Evolutionary conservation across 176 grass and related monocot species (phyloP).

Genomic region (Triticum turgidum): DNA sequence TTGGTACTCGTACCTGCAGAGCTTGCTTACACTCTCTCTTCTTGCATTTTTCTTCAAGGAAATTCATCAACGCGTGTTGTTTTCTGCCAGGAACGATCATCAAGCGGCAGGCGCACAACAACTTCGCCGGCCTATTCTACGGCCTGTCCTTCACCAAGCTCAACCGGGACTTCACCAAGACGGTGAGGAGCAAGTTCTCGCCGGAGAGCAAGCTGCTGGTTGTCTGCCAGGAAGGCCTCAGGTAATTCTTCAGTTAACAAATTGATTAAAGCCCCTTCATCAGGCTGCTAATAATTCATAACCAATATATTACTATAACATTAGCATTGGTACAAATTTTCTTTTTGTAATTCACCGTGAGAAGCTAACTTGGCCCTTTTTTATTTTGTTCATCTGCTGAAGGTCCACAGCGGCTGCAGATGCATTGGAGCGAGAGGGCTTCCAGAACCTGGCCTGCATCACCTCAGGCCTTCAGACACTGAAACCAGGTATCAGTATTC

Average conservation of each 20-base stretch:
- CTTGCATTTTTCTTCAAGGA: not conserved
- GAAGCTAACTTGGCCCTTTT: not conserved
- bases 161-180: conserved; percentile 68
- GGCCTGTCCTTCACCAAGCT: conserved; percentile 76
- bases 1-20: conserved; percentile 39
- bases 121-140: conserved; percentile 80
- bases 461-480: conserved; percentile 84
- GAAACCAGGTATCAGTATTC: conserved; percentile 57
- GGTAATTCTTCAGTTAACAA: conserved; percentile 35
- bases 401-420: conserved; percentile 84
- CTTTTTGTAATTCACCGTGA: not conserved
- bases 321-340: not conserved
- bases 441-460: conserved; percentile 80
- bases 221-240: conserved; percentile 91
- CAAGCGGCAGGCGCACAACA: conserved; percentile 79
- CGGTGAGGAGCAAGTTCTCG: conserved; percentile 65
- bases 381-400: conserved; percentile 8
- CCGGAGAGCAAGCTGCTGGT: conserved; percentile 70
- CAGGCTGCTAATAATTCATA: not conserved
- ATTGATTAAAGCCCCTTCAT: not conserved
- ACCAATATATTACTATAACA: not conserved
- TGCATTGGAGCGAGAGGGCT: conserved; percentile 70
- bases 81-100: conserved; percentile 63
- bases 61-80: not conserved
- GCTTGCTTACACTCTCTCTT: not conserved